Evolutionary conservation across 108 stramenopile species (phyloP).

Genomic region (Nannochloropsis salina): DNA sequence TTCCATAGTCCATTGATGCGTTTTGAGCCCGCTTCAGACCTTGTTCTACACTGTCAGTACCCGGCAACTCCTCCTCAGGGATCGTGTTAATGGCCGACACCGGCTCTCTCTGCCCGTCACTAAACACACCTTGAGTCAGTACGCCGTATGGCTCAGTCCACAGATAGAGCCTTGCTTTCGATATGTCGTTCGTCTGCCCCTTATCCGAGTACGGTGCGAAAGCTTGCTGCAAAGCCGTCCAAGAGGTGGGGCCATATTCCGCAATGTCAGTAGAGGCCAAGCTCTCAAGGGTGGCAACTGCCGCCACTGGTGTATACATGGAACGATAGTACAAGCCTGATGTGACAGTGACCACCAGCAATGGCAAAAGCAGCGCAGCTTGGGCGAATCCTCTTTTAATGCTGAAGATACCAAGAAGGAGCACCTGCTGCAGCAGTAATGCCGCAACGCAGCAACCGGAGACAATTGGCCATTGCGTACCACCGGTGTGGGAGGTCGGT

Average conservation of each 20-base stretch:
- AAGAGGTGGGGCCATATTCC: not conserved
- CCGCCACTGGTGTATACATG: not conserved
- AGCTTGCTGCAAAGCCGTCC: not conserved
- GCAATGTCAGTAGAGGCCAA: not conserved
- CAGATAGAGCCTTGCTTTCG: not conserved
- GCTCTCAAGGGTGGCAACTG: not conserved
- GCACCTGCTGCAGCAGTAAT: not conserved
- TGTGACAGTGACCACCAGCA: not conserved
- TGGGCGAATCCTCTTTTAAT: not conserved
- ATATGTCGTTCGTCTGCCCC: not conserved
- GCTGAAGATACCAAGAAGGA: not conserved
- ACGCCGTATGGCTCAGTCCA: constrained; percentile 1
- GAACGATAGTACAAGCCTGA: not conserved
- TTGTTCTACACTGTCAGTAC: no score
- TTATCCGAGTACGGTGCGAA: not conserved
- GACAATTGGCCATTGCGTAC: constrained; percentile 1
- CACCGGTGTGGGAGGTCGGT: not conserved
- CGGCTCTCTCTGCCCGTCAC: not conserved
- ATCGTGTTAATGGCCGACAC: not conserved
- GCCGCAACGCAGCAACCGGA: not conserved
- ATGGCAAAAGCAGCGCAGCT: not conserved
- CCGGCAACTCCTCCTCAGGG: no score
- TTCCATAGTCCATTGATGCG: no score
- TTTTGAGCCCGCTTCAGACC: no score
- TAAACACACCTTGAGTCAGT: constrained; percentile 9